phyloP scores from a whole-genome alignment of 2,329 filamentous ascomycete species.

The Penicillium sp. region DNA sequence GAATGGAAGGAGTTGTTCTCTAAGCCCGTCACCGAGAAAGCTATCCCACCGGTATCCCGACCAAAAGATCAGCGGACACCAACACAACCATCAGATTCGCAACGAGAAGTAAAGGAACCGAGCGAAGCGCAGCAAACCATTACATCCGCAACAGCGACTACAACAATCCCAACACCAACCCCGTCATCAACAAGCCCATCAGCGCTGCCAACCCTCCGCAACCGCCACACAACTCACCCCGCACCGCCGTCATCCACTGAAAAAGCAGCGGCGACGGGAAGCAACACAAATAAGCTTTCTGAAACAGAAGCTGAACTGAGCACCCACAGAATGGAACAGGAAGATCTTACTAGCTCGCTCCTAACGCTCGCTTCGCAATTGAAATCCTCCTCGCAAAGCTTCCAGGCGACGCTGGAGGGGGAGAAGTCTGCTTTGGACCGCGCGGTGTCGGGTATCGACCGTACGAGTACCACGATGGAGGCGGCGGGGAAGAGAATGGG shows the following conservation, averaged over 20 bases:
- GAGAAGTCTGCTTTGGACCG: slow-evolving; percentile 70
- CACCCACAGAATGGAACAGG: slow-evolving; percentile 77
- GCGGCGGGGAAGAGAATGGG: slow-evolving; percentile 76
- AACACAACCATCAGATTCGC: neutral
- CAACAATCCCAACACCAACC: neutral
- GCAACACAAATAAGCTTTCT: slow-evolving; percentile 21
- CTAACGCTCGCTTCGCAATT: slow-evolving; percentile 74
- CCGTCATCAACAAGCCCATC: neutral
- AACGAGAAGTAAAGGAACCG: neutral
- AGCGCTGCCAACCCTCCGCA: slow-evolving; percentile 27
- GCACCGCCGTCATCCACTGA: slow-evolving; percentile 10
- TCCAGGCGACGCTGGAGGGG: slow-evolving; percentile 70
- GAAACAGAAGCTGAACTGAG: slow-evolving; percentile 71
- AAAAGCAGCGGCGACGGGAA: slow-evolving; percentile 17
- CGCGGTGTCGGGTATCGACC: slow-evolving; percentile 73
- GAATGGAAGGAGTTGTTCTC: slow-evolving; percentile 31
- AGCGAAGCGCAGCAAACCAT: neutral
- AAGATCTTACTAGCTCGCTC: slow-evolving; percentile 77
- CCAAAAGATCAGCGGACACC: neutral
- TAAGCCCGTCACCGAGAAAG: slow-evolving; percentile 25
- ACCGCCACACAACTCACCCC: slow-evolving; percentile 18
- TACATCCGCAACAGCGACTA: slow-evolving; percentile 10
- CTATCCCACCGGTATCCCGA: neutral
- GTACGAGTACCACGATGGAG: slow-evolving; percentile 73
- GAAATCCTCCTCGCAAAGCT: slow-evolving; percentile 71